Evolutionary conservation across 2,329 filamentous ascomycete species (phyloP), one percentile per base, ranked within the genome.

Genomic region (Ilyonectria sp.): DNA sequence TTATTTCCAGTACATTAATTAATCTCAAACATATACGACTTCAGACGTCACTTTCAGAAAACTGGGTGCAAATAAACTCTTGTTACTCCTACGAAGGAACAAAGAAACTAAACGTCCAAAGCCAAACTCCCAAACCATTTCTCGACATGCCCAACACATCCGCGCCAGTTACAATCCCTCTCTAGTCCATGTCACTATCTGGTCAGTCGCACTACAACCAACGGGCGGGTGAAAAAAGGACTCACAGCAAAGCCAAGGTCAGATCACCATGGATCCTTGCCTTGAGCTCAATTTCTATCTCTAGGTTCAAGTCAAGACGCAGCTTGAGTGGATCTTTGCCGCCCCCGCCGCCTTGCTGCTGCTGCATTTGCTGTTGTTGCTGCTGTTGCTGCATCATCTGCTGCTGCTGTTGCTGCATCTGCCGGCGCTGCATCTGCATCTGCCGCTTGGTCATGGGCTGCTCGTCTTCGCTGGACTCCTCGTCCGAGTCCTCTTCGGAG

Each of bases 261-360:
- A 97, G 82, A 82, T 97, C 94, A 77, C 94, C 94, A 75, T 94
- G 91, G 71, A 96, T 94, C 80, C 92, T 91, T 21, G 93, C 93
- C 86, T 96, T 96, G 68, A 96, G 86, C 75, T 94, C 92, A 69
- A 96, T 93, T 80, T 96, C 93, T 56, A 96, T 87, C 72, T 96
- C 93, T 64, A 96, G 84, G 80, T 96, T 96, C 63, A 94, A 85
- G 77, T 96, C 93, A 23, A 96, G 83, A 43, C 91, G 88, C 74
- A 96, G 81, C 78, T 91, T 91, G 77, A 95, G 82, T 29, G 75
- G 65, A 33, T 76, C 73, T 4, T 75, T 75, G 29, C 63, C 61
- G n/a, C 70, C 72, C 33, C 71, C 71, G 6, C 73, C 72, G 9
- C 67, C 70, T 35, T 53, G 17, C 26, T 70, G 61, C 23, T 68